Base-by-base conservation (phyloP, 345 rosid genomes). In the Brassica cretica region DNA sequence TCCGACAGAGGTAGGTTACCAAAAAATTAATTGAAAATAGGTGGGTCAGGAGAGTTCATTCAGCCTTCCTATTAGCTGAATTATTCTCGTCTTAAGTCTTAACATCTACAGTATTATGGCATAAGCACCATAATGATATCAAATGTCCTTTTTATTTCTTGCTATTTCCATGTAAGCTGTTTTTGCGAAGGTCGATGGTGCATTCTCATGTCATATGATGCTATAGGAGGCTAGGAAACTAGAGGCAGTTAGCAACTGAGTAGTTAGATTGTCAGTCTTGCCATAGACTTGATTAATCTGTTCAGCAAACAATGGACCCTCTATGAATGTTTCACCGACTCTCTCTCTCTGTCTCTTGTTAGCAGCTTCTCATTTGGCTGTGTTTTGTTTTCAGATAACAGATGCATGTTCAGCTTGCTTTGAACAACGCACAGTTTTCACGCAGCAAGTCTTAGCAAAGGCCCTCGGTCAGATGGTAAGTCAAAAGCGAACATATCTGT, bases 341-440 rank as follows among this genome's bases (percentile, higher is more conserved):
- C 30, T 70, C 70, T 66, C 27, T 70, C 71, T 6, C 41, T 19
- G 21, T 21, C 5, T 30, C 44, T 44, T 59, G 29, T 66, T 72
- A 30, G 12, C 73, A 33, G 24, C 55, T 55, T 59, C 69, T 67
- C 21, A 19, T 56, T 21, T 73, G 68, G 69, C n/a, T 60, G n/a
- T 66, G 80, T 64, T 12, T 67, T 79, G 21, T 71, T 76, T 78
- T 65, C 91, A 95, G 99, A 89, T 93, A 80, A 95, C 87, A 66
- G 97, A 95, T 83, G 98, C 91, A 71, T 92, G 94, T 78, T 84
- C 98, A 14, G 95, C 98, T 76, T 94, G 98, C 89, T 92, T 94
- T 77, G 98, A 94, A 77, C 98, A 94, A 77, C 95, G 97, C 25
- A 94, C 97, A 30, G 98, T 94, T 76, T 92, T 94, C 84, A 91